Base-by-base conservation (phyloP, 2,329 filamentous ascomycete species). In the Penicillium sp. region DNA sequence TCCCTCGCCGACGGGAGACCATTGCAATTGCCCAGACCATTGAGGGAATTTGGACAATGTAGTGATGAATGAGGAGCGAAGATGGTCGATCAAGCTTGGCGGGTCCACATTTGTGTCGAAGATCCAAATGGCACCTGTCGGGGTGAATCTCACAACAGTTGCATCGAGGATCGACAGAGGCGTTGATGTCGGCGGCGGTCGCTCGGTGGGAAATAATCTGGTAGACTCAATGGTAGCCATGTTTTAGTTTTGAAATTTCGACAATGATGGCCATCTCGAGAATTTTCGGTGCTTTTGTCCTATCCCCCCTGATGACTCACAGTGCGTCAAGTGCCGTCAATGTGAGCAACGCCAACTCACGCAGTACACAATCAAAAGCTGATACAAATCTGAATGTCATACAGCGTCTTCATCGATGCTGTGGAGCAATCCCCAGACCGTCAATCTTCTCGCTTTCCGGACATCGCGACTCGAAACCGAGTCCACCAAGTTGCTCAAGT, bases 1-100 rank as follows among this genome's bases (percentile, higher is more conserved):
- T 29, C 50, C 56, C 9, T 29, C 16, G 14, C 31, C 43, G n/a
- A 51, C 21, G 11, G 50, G 47, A 29, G 54, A 46, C 56, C 56
- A 58, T 47, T 58, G 54, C 4, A 58, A 38, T 43, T 58, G 56
- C 34, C 50, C 56, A 27, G 56, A 47, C 54, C 54, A 57, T 22
- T 56, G 50, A 5, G 56, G 54, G 21, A 57, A 56, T 22, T 34
- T 41, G n/a, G 41, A 45, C 13, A 56, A 36, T 10, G 41, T 53
- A 16, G 43, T 31, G 14, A 36, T 45, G 11, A 56, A 49, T 2
- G 54, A 54, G 10, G 6, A 21, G 6, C 45, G 50, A 5, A 56
- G 22, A 24, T 38, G 4, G 2, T 38, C 41, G 10, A 46, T 9
- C 9, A 54, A 22, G 3, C 6, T 45, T n/a, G 32, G 22, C 6